These are phyloP conservation scores for Coniferiporia sulphurascens DNA, from an alignment of 1,284 basidiomycete species.

Conservation along the genomic window DNA sequence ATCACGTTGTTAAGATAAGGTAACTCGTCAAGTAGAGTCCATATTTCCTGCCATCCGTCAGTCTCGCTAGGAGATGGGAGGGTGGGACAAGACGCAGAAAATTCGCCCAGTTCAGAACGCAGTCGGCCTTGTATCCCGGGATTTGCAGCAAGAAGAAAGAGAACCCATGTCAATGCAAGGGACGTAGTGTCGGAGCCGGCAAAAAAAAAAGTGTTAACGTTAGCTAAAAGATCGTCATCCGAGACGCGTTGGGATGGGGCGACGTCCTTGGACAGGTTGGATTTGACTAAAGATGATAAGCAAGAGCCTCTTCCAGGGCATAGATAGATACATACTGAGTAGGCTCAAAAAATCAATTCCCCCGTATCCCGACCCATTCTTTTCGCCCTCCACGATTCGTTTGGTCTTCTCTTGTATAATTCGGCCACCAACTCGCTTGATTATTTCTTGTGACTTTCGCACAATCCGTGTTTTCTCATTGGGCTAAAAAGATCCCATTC, in stretches of 20 bases:
- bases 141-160: constrained; percentile 63
- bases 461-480: constrained; percentile 46
- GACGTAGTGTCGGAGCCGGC: constrained; percentile 60
- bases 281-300: constrained; percentile 50
- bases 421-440: constrained; percentile 60
- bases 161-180: constrained; percentile 72
- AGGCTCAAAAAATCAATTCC: constrained; percentile 66
- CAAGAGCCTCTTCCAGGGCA: background rate
- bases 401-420: constrained; percentile 67
- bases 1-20: constrained; percentile 74
- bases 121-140: constrained; percentile 59
- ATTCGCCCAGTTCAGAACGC: constrained; percentile 51
- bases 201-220: constrained; percentile 26
- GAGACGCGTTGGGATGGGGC: constrained; percentile 67
- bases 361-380: constrained; percentile 39
- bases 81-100: constrained; percentile 32
- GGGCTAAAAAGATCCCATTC: constrained; percentile 42
- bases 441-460: constrained; percentile 52
- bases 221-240: constrained; percentile 45
- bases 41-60: constrained; percentile 29
- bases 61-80: constrained; percentile 39
- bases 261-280: constrained; percentile 61
- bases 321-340: constrained; percentile 43
- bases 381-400: constrained; percentile 50
- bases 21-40: constrained; percentile 52